A percentile compares a stretch with the other conserved stretches of the same genome.
These are phyloP conservation scores for Metschnikowia peoriensis DNA, from an alignment of 805 yeast genomes.

Conservation along the genomic window DNA sequence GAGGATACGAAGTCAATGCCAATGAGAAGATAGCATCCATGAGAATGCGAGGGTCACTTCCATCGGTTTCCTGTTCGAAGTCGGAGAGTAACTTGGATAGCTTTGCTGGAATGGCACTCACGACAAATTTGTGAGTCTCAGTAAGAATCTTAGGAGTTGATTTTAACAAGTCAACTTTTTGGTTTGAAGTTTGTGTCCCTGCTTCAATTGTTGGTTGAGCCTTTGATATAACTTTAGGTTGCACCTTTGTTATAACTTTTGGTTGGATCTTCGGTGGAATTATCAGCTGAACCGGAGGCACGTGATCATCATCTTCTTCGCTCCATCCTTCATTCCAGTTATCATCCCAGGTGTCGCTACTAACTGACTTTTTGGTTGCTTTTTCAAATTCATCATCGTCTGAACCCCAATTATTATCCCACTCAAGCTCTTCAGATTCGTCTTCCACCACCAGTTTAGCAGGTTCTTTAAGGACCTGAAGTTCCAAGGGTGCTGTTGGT, in stretches of 20 bases:
- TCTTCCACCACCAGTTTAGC: not conserved
- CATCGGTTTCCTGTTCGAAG: slow-evolving; percentile 21
- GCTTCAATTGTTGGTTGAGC: not conserved
- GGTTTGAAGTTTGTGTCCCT: not conserved
- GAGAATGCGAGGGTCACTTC: slow-evolving; percentile 19
- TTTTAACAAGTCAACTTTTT: not conserved
- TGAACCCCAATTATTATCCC: slow-evolving; percentile 20
- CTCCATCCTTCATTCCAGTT: slow-evolving; percentile 18
- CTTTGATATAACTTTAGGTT: not conserved
- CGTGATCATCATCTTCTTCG: slow-evolving; percentile 9
- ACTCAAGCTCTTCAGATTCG: slow-evolving; percentile 11
- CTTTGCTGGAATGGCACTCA: slow-evolving; percentile 20
- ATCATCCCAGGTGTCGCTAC: slow-evolving; percentile 16
- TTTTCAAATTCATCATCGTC: slow-evolving; percentile 12
- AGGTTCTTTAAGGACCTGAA: not conserved
- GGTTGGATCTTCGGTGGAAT: not conserved
- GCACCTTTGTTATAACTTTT: not conserved
- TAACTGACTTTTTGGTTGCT: slow-evolving; percentile 3
- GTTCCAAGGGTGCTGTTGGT: not conserved
- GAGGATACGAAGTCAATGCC: slow-evolving; percentile 33
- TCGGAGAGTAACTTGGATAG: slow-evolving; percentile 24
- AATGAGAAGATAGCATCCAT: slow-evolving; percentile 31
- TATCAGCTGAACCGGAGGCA: not conserved
- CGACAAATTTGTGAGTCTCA: not conserved
- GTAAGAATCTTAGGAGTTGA: not conserved